Evolutionary conservation across 148 eudicot species (phyloP), one percentile per base, ranked within the genome.

Genomic region (Vaccinium vitisidaea): DNA sequence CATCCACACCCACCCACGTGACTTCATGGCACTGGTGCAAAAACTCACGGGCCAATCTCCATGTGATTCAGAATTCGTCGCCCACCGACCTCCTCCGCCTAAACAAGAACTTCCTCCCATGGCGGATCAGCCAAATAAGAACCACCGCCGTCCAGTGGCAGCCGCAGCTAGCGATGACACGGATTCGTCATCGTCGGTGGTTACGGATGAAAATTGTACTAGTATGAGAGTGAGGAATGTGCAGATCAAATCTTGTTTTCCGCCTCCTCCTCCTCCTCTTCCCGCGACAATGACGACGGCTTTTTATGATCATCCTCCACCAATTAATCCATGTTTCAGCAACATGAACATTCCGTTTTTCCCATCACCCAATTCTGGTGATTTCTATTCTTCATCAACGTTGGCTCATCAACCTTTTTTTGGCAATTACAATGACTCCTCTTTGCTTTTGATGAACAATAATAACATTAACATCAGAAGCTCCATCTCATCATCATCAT

Each of bases 1-100:
- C 69, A 88, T 93, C 53, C 93, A 91, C 81, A 84, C 95, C 4
- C 69, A 88, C 4, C 91, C 93, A 30, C 86, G 84, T 8, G 93
- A 91, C 30, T 93, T 93, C 90, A 93, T 89, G 95, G 90, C 95
- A 2, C 73, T 93, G 55, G 95, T 93, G 23, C 95, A 93, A 70
- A 89, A 84, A 48, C 92, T 93, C 36, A 91, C 95, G 0, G 93
- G 93, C 23, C 78, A 78, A n/a, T 53, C 77, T 16, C 75, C 54
- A 0, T 92, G 92, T 3, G 84, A 92, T 53, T 93, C 94, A 0
- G 87, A 88, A 77, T 69, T 89, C 59, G 84, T 89, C 5, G 1
- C 36, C 46, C 93, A 92, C 82, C 82, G 93, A 13, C 77, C 30
- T 11, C 30, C 86, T 18, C 32, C 80, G 2, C 49, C 75, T 6